Evolutionary conservation across 2,329 filamentous ascomycete genomes (phyloP), one percentile per base, ranked within the genome.

Genomic region (Berkeleyomyces rouxiae): DNA sequence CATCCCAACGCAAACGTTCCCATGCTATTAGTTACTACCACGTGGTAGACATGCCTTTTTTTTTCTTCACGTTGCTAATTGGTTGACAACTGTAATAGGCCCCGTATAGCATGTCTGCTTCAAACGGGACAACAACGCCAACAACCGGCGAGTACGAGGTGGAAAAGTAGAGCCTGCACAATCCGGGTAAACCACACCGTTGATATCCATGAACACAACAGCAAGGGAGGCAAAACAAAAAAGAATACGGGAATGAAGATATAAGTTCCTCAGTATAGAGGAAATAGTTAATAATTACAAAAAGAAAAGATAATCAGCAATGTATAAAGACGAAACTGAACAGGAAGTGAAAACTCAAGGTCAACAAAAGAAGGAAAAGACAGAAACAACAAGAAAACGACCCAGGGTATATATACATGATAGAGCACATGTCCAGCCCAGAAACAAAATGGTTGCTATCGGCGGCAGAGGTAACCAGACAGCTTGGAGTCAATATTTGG

Each of bases 21-120:
- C 42, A 9, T 4, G 10, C 10, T 4, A 9, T 43, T 13, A 9
- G 42, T 7, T 13, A 1, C 42, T 6, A 13, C 6, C n/a, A 9
- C 16, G 42, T 53, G 23, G 11, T 31, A 3, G 44, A 11, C 6
- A 37, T 33, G 3, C 13, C 3, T 33, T 47, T 9, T 55, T 44
- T 44, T 4, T 36, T 58, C 6, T 57, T 9, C 3, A 23, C 23
- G n/a, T 42, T 16, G 7, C 31, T 23, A 23, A 23, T 2, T 23
- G 23, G 23, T 43, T 16, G 43, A 37, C 33, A 58, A 40, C 2
- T 61, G 7, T 23, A 57, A 3, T 66, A 87, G 84, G 85, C 84
- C 55, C 85, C 85, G 0, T 88, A 87, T 69, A 87, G 83, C 70
- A 85, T 88, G 82, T 84, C 84, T 7, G 75, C 76, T 55, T 84